Evolutionary conservation across 352 stramenopile genomes (phyloP), one percentile per base, ranked within the genome.

Genomic region (Pythium vanterpoolii): DNA sequence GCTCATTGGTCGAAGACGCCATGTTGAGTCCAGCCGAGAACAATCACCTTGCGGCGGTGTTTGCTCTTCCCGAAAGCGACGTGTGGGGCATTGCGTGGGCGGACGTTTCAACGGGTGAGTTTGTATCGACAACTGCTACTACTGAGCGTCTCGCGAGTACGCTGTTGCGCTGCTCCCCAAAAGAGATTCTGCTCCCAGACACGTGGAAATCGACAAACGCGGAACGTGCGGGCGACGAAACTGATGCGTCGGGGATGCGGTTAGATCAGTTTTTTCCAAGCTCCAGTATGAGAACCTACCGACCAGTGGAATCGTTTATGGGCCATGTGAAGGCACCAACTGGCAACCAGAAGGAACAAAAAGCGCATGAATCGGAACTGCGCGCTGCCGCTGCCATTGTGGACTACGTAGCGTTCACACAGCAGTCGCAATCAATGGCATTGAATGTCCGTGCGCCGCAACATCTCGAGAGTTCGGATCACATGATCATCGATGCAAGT

Each of bases 401-500:
- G 9, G 77, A 90, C 53, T 92, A 90, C 36, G 68, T 89, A 4
- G 45, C 71, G 10, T 92, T 90, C 56, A 89, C 83, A 1, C 76
- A 88, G 46, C 69, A 76, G 40, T 69, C 60, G 13, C 55, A 18
- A 19, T 47, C 44, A 16, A 53, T 44, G 19, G 68, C 36, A 19
- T 54, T 71, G 10, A 60, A 80, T 18, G 68, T 87, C 18, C 59
- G 67, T 3, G 52, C 60, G 23, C 78, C 79, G 13, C 56, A 84
- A 47, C 77, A 89, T 52, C 67, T 91, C 23, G 76, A 88, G 52
- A 83, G 68, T 23, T 81, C 73, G 1, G 75, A 88, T 45, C 77
- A 88, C 56, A 92, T 92, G 82, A 83, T 92, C 57, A 90, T 92
- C 40, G 82, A 92, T 39, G 56, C 74, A 0, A 92, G 82, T 24